Evolutionary conservation across 2,329 filamentous ascomycete species (phyloP).

Genomic region (Beauveria rudraprayagi): DNA sequence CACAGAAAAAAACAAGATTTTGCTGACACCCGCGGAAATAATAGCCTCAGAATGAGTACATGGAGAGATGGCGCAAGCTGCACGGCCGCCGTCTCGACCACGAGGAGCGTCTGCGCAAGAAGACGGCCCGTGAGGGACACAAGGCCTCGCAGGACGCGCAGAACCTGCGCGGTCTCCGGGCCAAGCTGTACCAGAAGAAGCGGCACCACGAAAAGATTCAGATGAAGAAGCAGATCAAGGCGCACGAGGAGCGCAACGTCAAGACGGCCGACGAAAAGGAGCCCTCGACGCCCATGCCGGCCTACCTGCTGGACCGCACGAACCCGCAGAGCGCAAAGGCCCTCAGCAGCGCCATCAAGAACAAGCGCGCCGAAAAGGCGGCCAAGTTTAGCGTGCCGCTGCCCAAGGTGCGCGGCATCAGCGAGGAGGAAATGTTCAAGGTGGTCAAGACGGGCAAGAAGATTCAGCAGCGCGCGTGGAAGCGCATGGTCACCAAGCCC

Average conservation of each 20-base stretch:
- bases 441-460: conserved; percentile 96
- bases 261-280: conserved; percentile 79
- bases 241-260: conserved; percentile 92
- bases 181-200: conserved; percentile 90
- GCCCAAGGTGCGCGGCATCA: conserved; percentile 85
- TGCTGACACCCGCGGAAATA: not conserved
- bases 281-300: conserved; percentile 72
- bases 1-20: not conserved
- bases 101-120: conserved; percentile 85
- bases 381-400: conserved; percentile 88
- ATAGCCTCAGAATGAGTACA: conserved; percentile 67
- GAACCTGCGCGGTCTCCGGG: conserved; percentile 82
- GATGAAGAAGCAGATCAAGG: conserved; percentile 90
- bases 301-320: conserved; percentile 85
- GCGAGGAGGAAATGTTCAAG: conserved; percentile 96
- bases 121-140: conserved; percentile 79
- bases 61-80: conserved; percentile 57
- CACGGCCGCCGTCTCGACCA: conserved; percentile 57
- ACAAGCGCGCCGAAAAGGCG: conserved; percentile 88
- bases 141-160: conserved; percentile 83
- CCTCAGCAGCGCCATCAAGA: conserved; percentile 81
- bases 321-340: conserved; percentile 56
- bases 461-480: conserved; percentile 75
- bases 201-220: conserved; percentile 96
- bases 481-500: conserved; percentile 55